Percentiles rank a stretch among this genome's conserved stretches.
Conservation (phyloP, 805 yeast genomes). For the Cyberlindnera sargentensis region DNA sequence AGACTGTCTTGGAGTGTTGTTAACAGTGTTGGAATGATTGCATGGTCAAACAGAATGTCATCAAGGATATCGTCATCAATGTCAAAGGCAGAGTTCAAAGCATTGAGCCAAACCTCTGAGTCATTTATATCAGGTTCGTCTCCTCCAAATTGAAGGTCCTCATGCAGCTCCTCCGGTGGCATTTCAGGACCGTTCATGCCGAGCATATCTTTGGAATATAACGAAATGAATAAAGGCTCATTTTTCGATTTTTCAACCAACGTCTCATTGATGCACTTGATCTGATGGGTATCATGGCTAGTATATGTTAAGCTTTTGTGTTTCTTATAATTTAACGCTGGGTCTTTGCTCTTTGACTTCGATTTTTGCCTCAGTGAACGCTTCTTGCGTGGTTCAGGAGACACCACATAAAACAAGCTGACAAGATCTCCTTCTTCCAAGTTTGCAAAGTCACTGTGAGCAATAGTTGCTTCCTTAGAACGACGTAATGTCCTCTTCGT, state of each 20-base stretch:
- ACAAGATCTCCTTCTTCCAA: constrained; percentile 7
- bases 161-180: not conserved
- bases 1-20: not conserved
- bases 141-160: not conserved
- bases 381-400: not conserved
- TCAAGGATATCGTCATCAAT: constrained; percentile 13
- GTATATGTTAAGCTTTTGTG: too few species aligned
- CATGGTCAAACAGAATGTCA: constrained; percentile 7
- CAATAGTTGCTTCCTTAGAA: constrained; percentile 8
- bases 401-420: not conserved
- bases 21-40: not conserved
- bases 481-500: constrained; percentile 1
- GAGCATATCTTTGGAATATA: not conserved
- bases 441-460: constrained; percentile 11
- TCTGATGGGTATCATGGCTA: too few species aligned
- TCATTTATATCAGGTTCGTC: not conserved
- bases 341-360: too few species aligned
- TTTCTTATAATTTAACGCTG: too few species aligned
- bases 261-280: too few species aligned
- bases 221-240: not conserved
- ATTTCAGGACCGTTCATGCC: too few species aligned
- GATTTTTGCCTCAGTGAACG: too few species aligned
- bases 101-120: constrained; percentile 13
- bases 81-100: constrained; percentile 14
- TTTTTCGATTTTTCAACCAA: too few species aligned